A percentile compares a stretch with the other conserved stretches of the same genome.
Evolutionary conservation across 2,329 filamentous ascomycete species (phyloP).

Genomic region (Neonectria hederae): DNA sequence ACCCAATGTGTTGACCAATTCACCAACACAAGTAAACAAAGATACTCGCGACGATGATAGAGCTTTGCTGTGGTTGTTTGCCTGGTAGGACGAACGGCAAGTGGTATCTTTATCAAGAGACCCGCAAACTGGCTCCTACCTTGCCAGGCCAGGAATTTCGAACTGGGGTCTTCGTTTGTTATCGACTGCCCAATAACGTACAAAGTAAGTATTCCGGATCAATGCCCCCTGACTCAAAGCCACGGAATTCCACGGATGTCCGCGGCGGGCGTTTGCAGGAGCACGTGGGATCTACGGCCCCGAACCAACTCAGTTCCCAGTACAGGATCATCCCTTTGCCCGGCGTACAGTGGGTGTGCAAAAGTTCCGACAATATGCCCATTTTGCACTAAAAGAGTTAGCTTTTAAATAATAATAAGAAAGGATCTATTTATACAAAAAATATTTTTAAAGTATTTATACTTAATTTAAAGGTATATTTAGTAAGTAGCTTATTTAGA

Average conservation of each 20-base stretch:
- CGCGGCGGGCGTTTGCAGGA: neutral
- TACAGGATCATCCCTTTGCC: neutral
- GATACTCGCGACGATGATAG: neutral
- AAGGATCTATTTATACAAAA: too few species aligned
- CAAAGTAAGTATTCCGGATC: neutral
- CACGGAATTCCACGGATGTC: neutral
- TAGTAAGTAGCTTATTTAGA: too few species aligned
- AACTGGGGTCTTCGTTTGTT: neutral
- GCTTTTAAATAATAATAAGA: too few species aligned
- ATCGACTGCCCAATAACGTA: neutral
- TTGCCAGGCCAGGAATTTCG: neutral
- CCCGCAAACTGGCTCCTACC: neutral
- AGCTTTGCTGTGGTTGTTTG: neutral
- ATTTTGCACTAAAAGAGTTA: too few species aligned
- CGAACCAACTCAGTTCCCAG: neutral
- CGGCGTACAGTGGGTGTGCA: neutral
- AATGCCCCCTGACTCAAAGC: neutral
- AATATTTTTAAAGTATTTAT: too few species aligned
- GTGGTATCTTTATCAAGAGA: neutral
- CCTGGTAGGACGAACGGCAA: neutral
- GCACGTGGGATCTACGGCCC: neutral
- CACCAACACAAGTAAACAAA: neutral
- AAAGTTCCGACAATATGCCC: too few species aligned
- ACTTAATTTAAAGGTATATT: too few species aligned
- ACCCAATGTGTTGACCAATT: neutral